Percentiles rank a stretch among this genome's conserved stretches.
Evolutionary conservation across 257 asterid species (phyloP).

Genomic region (Lantana camara): DNA sequence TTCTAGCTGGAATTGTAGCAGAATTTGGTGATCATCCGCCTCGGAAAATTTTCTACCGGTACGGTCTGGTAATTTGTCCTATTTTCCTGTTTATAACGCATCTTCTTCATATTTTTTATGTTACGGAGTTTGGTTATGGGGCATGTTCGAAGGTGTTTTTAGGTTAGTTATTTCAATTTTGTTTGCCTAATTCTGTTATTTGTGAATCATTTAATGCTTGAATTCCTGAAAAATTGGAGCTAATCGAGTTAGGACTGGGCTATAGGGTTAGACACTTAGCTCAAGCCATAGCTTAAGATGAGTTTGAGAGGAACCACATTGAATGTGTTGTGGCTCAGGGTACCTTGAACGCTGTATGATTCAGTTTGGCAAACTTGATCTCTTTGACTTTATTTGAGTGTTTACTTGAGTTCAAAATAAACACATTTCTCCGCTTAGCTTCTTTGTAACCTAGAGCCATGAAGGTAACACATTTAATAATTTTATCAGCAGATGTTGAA

Average conservation of each 20-base stretch:
- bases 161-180: slow-evolving; percentile 6
- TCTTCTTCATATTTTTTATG: background rate
- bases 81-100: background rate
- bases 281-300: background rate
- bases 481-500: slow-evolving; percentile 32
- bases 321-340: background rate
- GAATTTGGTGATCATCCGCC: slow-evolving; percentile 18
- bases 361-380: slow-evolving; percentile 6
- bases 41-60: slow-evolving; percentile 17
- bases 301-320: background rate
- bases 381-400: background rate
- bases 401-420: background rate
- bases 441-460: background rate
- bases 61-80: background rate
- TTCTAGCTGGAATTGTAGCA: slow-evolving; percentile 14
- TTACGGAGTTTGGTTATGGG: background rate
- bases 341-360: background rate
- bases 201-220: background rate
- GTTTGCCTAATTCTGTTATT: background rate
- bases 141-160: background rate
- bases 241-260: background rate
- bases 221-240: background rate
- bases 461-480: slow-evolving; percentile 9
- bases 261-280: background rate
- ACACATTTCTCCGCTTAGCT: background rate